Base-by-base conservation (phyloP, 2,329 filamentous ascomycete species). In the Akanthomyces lecanii region DNA sequence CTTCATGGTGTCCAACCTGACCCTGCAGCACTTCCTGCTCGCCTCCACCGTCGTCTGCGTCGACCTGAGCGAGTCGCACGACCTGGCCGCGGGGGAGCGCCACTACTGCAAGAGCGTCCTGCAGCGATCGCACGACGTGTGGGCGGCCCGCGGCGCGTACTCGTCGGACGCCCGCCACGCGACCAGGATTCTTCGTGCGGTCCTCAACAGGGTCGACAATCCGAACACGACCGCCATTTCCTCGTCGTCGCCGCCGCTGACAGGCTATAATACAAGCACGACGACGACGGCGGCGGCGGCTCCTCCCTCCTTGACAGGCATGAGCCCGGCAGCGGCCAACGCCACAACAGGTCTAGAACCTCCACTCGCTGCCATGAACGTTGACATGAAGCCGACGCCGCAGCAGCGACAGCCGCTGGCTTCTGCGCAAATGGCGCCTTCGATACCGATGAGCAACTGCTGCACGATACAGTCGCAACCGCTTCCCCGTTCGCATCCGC, bases 31-130 rank as follows among this genome's bases (percentile, higher is more conserved):
- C 66, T 87, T 85, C 64, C 71, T 87, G 30, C 77, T 86, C 21
- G 84, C 84, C 0, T 79, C 82, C 14, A 87, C 86, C 82, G 80
- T 87, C 47, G 68, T 87, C 6, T 87, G 82, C 63, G 70, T 87
- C 3, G 80, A 82, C 65, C 70, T 82, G 14, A 75, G 73, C 28
- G 78, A 79, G 65, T 75, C 75, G 21, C 66, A 68, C 33, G 71
- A 75, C 23, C 74, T 72, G 65, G 0, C 30, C 18, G 58, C 66
- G 1, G 67, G 71, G 45, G 74, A 77, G 21, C 74, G 75, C 21
- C 69, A 70, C 16, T 68, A 71, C 23, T 77, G 74, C 61, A 64
- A 77, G 4, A 69, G 71, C 36, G 70, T 77, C 30, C 71, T 82
- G 18, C 72, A 73, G 23, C 73, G 72, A 42, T 77, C 76, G n/a